phyloP scores from a whole-genome alignment of 495 filamentous ascomycete genomes.

The Xylaria flabelliformis region DNA sequence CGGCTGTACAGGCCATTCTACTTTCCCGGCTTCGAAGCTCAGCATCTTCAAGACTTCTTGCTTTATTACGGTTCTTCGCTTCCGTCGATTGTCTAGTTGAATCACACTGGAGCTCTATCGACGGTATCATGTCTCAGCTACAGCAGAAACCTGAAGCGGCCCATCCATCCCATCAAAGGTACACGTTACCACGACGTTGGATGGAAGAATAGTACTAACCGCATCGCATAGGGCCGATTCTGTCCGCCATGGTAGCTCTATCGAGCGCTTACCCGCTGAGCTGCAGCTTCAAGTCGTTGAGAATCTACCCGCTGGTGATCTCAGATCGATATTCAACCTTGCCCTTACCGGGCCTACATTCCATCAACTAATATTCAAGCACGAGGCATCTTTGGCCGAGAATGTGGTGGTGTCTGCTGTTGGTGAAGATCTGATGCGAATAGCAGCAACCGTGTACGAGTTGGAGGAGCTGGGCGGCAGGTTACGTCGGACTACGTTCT shows the following conservation, averaged over 20 bases:
- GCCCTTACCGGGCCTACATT: constrained; percentile 1
- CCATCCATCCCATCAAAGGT: neutral
- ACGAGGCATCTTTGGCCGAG: neutral
- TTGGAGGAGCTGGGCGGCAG: neutral
- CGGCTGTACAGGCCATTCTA: neutral
- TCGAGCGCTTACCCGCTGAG: neutral
- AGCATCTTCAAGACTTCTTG: neutral
- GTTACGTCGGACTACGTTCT: neutral
- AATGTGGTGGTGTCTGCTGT: neutral
- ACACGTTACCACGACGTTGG: neutral
- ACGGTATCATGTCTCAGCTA: neutral
- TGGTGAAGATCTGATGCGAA: neutral
- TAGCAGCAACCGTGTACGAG: neutral
- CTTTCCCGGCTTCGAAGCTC: neutral
- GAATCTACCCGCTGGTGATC: neutral
- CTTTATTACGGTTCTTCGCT: neutral
- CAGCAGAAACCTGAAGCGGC: neutral
- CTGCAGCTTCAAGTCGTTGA: neutral
- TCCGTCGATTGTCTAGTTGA: neutral
- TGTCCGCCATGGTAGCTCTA: neutral
- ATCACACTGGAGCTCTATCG: neutral
- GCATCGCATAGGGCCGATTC: neutral
- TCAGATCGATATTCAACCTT: neutral
- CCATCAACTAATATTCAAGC: neutral
- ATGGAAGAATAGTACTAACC: neutral